phyloP scores from a whole-genome alignment of 129 eudicot genomes.

The Pulicaria dysenterica region DNA sequence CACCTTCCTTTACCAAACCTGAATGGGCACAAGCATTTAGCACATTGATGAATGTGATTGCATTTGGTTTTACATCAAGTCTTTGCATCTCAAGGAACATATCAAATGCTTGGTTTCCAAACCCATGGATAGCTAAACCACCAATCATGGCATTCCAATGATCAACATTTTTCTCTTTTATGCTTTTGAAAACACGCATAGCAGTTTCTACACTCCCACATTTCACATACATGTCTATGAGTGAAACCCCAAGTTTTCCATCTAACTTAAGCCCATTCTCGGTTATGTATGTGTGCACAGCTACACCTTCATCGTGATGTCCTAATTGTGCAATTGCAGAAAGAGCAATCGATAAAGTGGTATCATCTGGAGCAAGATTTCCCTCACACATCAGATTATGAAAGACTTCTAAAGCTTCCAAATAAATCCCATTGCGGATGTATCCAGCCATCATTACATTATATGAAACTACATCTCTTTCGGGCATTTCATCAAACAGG shows the following conservation, averaged over 20 bases:
- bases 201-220: constrained; percentile 70
- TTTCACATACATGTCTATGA: constrained; percentile 78
- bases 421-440: constrained; percentile 45
- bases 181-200: constrained; percentile 46
- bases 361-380: constrained; percentile 49
- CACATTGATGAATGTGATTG: constrained; percentile 63
- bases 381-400: constrained; percentile 39
- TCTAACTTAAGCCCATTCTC: constrained; percentile 34
- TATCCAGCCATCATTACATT: constrained; percentile 85
- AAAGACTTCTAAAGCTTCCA: constrained; percentile 56
- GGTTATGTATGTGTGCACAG: constrained; percentile 46
- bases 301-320: constrained; percentile 48
- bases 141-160: constrained; percentile 87
- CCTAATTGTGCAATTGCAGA: constrained; percentile 66
- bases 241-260: constrained; percentile 69
- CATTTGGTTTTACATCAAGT: constrained; percentile 51
- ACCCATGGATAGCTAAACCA: constrained; percentile 76
- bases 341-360: constrained; percentile 61
- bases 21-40: constrained; percentile 79
- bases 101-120: constrained; percentile 61
- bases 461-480: constrained; percentile 67
- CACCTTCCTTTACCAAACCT: constrained; percentile 72
- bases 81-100: constrained; percentile 58
- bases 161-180: constrained; percentile 48
- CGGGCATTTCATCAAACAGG: constrained; percentile 62